These are phyloP conservation scores for Fusarium acutatum DNA, from an alignment of 2,329 filamentous ascomycete species.

Conservation along the genomic window DNA sequence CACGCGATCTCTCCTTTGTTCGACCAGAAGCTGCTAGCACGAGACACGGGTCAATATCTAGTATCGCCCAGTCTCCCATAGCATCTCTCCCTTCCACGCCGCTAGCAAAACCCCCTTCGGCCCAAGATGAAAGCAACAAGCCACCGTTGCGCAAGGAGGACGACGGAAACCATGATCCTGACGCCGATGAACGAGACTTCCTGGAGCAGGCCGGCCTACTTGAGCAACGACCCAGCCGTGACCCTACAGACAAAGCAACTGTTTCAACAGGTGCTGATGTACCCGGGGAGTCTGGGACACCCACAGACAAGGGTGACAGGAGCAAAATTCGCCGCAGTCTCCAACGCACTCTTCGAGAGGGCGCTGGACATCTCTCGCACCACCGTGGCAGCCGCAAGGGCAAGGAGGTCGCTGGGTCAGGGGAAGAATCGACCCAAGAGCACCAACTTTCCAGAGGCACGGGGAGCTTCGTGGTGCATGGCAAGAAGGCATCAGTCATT, in stretches of 20 bases:
- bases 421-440: conserved; percentile 57
- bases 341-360: conserved; percentile 88
- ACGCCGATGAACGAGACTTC: conserved; percentile 73
- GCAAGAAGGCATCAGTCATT: conserved; percentile 96
- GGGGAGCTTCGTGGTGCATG: conserved; percentile 94
- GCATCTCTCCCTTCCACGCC: conserved; percentile 37
- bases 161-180: conserved; percentile 56
- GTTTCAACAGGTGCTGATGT: conserved; percentile 47
- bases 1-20: conserved; percentile 36
- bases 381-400: conserved; percentile 80
- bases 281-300: conserved; percentile 45
- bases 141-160: conserved; percentile 29
- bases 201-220: conserved; percentile 74
- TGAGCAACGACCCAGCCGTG: conserved; percentile 48
- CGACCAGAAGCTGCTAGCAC: conserved; percentile 35
- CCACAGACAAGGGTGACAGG: conserved; percentile 59
- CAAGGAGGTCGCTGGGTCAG: conserved; percentile 61
- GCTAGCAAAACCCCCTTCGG: conserved; percentile 22
- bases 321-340: conserved; percentile 84
- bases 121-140: conserved; percentile 33
- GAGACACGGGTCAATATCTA: conserved; percentile 46
- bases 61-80: conserved; percentile 41
- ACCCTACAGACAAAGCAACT: conserved; percentile 47
- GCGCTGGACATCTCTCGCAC: conserved; percentile 70
- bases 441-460: conserved; percentile 80